phyloP scores from a whole-genome alignment of 768 basidiomycete genomes.

The Termitomyces sp. region DNA sequence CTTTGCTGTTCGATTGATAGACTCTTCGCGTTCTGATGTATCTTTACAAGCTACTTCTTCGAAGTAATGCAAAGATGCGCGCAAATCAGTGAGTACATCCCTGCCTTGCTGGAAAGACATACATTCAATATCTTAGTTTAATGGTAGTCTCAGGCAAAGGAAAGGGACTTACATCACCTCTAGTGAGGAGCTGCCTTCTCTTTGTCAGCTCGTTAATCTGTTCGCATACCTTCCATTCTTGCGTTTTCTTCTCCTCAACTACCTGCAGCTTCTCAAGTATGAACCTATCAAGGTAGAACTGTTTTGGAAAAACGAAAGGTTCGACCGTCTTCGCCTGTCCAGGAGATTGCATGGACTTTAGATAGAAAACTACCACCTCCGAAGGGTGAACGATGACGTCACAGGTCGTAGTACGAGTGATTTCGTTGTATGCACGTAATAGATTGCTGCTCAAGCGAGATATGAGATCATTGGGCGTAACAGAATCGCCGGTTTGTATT shows the following conservation, averaged over 20 bases:
- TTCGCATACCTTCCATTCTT: constrained; percentile 35
- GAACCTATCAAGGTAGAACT: constrained; percentile 71
- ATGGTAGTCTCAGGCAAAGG: neutral
- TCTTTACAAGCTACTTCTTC: constrained; percentile 56
- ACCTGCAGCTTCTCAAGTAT: constrained; percentile 51
- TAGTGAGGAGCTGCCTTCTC: constrained; percentile 43
- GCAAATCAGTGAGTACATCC: constrained; percentile 59
- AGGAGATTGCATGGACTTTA: constrained; percentile 18
- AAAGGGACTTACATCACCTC: constrained; percentile 46
- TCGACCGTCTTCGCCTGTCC: constrained; percentile 24
- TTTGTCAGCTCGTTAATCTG: constrained; percentile 43
- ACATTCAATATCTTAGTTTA: neutral
- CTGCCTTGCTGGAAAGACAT: constrained; percentile 37
- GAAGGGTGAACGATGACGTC: constrained; percentile 61
- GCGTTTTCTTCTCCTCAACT: constrained; percentile 29
- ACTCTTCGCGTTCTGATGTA: constrained; percentile 39
- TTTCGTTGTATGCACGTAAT: constrained; percentile 28
- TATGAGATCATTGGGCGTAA: constrained; percentile 51
- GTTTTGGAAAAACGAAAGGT: constrained; percentile 57
- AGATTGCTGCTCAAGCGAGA: constrained; percentile 45
- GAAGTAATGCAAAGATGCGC: constrained; percentile 63
- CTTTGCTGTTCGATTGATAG: constrained; percentile 36
- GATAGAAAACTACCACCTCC: constrained; percentile 57
- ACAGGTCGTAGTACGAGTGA: constrained; percentile 28
- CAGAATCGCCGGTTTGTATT: constrained; percentile 41